Evolutionary conservation across 306 rosid genomes (phyloP).

Genomic region (Urtica urens): DNA sequence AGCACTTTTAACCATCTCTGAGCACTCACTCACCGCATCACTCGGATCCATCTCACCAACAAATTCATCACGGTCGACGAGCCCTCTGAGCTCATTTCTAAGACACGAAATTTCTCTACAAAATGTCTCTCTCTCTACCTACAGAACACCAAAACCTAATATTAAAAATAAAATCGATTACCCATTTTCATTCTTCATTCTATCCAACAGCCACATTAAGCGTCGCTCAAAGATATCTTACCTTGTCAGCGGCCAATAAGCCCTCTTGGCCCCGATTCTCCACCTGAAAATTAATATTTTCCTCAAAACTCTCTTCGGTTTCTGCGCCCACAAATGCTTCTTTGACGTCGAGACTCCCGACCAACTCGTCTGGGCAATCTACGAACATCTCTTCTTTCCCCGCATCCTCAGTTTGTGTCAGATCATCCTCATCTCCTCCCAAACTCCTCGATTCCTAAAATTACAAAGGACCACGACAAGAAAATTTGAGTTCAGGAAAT

Average conservation of each 20-base stretch:
- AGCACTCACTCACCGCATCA: slow-evolving; percentile 47
- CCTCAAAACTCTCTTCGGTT: slow-evolving; percentile 27
- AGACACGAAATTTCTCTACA: slow-evolving; percentile 37
- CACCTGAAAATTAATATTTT: slow-evolving; percentile 17
- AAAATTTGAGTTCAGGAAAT: neutral
- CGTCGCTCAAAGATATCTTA: slow-evolving; percentile 25
- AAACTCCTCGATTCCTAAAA: slow-evolving; percentile 6
- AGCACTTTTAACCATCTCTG: slow-evolving; percentile 30
- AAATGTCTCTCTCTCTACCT: slow-evolving; percentile 54
- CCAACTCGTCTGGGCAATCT: slow-evolving; percentile 79
- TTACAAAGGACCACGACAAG: neutral
- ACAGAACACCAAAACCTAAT: slow-evolving; percentile 1
- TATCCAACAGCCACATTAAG: slow-evolving; percentile 26
- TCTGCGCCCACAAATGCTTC: slow-evolving; percentile 24
- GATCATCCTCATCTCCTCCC: slow-evolving; percentile 24
- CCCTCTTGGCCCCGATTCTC: slow-evolving; percentile 24
- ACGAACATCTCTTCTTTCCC: slow-evolving; percentile 74
- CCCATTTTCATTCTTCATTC: too few relatives aligned
- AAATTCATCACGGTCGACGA: slow-evolving; percentile 21
- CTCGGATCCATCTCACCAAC: slow-evolving; percentile 6
- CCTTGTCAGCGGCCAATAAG: slow-evolving; percentile 12
- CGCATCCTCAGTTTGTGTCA: slow-evolving; percentile 38
- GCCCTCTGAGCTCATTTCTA: slow-evolving; percentile 42
- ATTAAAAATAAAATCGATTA: slow-evolving; percentile 3
- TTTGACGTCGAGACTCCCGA: slow-evolving; percentile 26